Base-by-base conservation (phyloP, 371 early-diverging fungal species). In the Batkoa obscura region DNA sequence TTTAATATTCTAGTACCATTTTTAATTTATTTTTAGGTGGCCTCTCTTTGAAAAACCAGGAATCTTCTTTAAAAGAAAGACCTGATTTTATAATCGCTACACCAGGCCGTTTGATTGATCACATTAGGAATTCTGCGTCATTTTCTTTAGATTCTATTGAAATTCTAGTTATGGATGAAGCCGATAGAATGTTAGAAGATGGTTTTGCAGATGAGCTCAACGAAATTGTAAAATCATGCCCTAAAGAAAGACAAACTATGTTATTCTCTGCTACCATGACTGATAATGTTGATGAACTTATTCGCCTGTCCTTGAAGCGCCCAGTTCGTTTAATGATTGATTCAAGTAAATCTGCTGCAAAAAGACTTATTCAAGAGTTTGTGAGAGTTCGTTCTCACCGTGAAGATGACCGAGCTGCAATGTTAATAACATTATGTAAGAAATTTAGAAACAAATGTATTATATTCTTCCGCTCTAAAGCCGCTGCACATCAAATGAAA, bases 241-340 rank as follows among this genome's bases (percentile, higher is more conserved):
- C 99, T 10, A 73, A 74, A 47, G 75, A 82, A 23, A 79, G 98
- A 60, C 99, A 99, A 66, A 96, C 98, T 0, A 89, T 99, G 86
- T 79, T 99, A 47, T 99, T 98, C 75, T 94, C 94, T 42, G 99
- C 99, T 13, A 99, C 99, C n/a, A 98, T 99, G 99, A 99, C 99
- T 2, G 94, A 92, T 65, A 94, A 97, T 62, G 94, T 95, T 34
- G 93, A 94, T 65, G 82, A 94, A 62, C 74, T 98, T 52, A 81
- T 94, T 48, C 84, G 90, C 42, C 77, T 97, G 68, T 94, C 95
- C 0, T 73, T 97, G 51, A 79, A 86, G 53, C 70, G 81, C 17
- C 98, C 96, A 34, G 86, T 88, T 2, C 78, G 90, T 39, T 73
- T 94, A n/a, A 88, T 90, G 66, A 77, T 95, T 31, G 90, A 97